Evolutionary conservation across 78 protist genomes (phyloP), one percentile per base, ranked within the genome.

Genomic region (Dictyostelium citrinum): DNA sequence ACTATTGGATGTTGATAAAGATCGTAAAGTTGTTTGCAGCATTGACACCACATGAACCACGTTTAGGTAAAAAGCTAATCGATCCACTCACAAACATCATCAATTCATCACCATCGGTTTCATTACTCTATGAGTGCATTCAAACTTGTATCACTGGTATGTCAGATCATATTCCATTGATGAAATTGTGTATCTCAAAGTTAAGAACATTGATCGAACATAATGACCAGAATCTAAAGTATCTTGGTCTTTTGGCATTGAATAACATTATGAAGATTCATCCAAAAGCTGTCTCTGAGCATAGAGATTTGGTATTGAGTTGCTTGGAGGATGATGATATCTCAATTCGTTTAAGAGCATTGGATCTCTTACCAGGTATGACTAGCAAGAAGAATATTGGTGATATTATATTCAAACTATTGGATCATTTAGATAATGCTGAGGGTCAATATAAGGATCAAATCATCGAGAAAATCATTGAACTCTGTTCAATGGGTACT

Each of bases 1-100:
- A 97, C 97, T 98, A 98, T 93, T 99, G 99, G 99, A 97, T 98
- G 96, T 83, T 98, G 31, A 99, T 99, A 84, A 99, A 99, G 86
- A 94, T 99, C 29, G 96, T 99, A 70, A 99, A 99, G 90, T 77
- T 99, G 16, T 95, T 98, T 27, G 97, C 97, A 17, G 92, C 98
- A 17, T 93, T 99, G 20, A 61, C 95, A 1, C 99, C 99, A 46
- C 96, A 92, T 22, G 98, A 98, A 77, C 99, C 99, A 4, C 91
- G 99, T n/a, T 90, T 99, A 1, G 96, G 96, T 27, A 98, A 97
- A 67, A 97, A 97, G 95, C 61, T 99, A 41, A 86, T 83, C 2
- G 99, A 97, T 31, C 99, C 99, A 24, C 67, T 99, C 43, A 90
- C 96, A 71, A 90, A 96, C 45, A 58, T 98, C 76, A 98, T 99